A percentile compares a stretch with the other conserved stretches of the same genome.
phyloP scores from a whole-genome alignment of 2,329 filamentous ascomycete genomes.

The Colletotrichum tamarilloi region DNA sequence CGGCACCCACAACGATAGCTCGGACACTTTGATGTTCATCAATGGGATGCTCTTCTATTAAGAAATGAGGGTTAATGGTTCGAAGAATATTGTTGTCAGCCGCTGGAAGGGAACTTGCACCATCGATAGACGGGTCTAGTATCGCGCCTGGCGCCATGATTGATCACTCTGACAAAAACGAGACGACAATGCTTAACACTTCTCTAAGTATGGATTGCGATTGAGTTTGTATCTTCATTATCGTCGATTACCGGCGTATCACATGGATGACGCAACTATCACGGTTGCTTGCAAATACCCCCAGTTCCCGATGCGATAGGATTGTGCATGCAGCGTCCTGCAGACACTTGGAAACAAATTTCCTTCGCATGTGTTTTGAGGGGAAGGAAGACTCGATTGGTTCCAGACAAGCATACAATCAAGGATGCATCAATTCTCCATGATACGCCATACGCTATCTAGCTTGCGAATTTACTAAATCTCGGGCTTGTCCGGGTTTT shows the following conservation, averaged over 20 bases:
- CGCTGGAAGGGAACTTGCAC: background rate
- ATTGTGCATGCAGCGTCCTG: background rate
- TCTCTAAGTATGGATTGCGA: background rate
- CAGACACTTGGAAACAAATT: background rate
- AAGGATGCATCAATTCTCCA: background rate
- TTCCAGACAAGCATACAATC: background rate
- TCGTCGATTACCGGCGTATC: background rate
- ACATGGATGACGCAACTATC: background rate
- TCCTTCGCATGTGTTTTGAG: background rate
- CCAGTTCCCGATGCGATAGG: background rate
- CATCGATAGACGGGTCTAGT: background rate
- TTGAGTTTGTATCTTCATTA: background rate
- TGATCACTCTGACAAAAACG: background rate
- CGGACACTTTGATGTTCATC: conserved; percentile 59
- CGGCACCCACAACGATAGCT: conserved; percentile 73
- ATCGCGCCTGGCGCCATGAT: background rate
- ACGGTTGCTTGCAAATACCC: background rate
- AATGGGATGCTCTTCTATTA: background rate
- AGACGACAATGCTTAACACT: background rate
- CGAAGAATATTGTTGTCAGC: background rate
- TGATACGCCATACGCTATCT: background rate
- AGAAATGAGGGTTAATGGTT: background rate
- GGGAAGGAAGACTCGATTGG: background rate
- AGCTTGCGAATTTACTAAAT: background rate
- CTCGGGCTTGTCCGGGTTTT: background rate